A percentile compares a stretch with the other conserved stretches of the same genome.
Conservation (phyloP, 1,284 basidiomycete species). For the Coniferiporia sulphurascens region DNA sequence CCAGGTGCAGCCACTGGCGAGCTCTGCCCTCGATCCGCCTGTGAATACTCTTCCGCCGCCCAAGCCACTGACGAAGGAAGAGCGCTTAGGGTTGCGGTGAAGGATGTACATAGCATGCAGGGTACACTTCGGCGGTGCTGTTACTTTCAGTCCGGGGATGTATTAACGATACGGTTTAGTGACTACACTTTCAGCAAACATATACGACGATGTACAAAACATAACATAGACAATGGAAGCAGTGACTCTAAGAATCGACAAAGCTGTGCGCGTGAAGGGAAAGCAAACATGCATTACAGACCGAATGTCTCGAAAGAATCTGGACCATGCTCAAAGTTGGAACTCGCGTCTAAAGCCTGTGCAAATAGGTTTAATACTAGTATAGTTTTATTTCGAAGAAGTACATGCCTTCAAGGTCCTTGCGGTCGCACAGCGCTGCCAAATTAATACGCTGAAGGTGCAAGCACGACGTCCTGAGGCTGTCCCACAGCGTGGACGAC, state of each 20-base stretch:
- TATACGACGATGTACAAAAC: no score
- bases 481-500: constrained; percentile 78
- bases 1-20: constrained; percentile 13
- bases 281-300: not conserved
- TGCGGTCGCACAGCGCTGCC: constrained; percentile 62
- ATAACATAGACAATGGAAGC: no score
- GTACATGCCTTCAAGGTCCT: constrained; percentile 65
- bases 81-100: constrained; percentile 32
- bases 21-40: constrained; percentile 19
- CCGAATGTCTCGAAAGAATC: not conserved
- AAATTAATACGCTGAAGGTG: constrained; percentile 73
- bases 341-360: constrained; percentile 15
- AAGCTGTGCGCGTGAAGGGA: not conserved
- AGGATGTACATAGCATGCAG: not conserved
- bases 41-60: constrained; percentile 34
- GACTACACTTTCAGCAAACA: no score
- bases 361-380: not conserved
- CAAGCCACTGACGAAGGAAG: constrained; percentile 32
- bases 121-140: not conserved
- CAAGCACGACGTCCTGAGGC: constrained; percentile 73
- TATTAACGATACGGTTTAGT: no score
- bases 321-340: constrained; percentile 13
- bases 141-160: not conserved
- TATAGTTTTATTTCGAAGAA: not conserved
- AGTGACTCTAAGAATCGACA: no score